Conservation (phyloP, 2,329 filamentous ascomycete genomes). For the Didymella arachidicola region DNA sequence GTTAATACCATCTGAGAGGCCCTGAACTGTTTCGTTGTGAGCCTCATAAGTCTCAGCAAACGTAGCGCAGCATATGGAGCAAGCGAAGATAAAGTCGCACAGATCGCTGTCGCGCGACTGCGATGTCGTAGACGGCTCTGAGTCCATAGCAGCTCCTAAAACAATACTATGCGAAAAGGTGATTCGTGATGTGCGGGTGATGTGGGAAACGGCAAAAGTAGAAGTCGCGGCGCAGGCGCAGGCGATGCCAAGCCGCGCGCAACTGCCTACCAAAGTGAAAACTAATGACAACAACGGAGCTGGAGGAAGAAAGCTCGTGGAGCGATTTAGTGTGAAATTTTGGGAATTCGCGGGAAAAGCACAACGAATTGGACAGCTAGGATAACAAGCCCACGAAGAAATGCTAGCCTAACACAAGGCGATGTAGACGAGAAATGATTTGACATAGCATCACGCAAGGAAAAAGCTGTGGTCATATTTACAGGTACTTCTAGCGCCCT, state of each 20-base stretch:
- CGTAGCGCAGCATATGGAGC: constrained; percentile 56
- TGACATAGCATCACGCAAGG: constrained; percentile 20
- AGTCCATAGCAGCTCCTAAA: constrained; percentile 22
- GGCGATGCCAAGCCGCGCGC: constrained; percentile 29
- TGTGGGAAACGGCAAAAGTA: constrained; percentile 7
- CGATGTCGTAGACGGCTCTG: constrained; percentile 18
- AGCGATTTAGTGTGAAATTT: too few relatives aligned
- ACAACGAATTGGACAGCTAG: neutral
- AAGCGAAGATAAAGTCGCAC: constrained; percentile 59
- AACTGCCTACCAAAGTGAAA: constrained; percentile 19
- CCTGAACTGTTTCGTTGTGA: constrained; percentile 47
- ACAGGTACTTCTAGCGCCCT: constrained; percentile 34
- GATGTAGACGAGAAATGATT: constrained; percentile 1
- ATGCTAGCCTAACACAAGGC: neutral
- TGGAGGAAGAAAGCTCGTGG: too few relatives aligned
- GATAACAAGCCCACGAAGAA: neutral
- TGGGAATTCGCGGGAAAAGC: neutral
- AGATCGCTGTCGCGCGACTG: constrained; percentile 43
- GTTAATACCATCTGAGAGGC: constrained; percentile 49
- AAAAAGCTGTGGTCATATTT: constrained; percentile 36
- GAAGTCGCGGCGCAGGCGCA: constrained; percentile 28
- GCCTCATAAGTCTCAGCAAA: constrained; percentile 56
- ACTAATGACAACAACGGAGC: neutral
- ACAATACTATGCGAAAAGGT: constrained; percentile 7
- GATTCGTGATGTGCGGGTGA: constrained; percentile 10